phyloP scores from a whole-genome alignment of 805 yeast species.

The Candida arabinofermentans region DNA sequence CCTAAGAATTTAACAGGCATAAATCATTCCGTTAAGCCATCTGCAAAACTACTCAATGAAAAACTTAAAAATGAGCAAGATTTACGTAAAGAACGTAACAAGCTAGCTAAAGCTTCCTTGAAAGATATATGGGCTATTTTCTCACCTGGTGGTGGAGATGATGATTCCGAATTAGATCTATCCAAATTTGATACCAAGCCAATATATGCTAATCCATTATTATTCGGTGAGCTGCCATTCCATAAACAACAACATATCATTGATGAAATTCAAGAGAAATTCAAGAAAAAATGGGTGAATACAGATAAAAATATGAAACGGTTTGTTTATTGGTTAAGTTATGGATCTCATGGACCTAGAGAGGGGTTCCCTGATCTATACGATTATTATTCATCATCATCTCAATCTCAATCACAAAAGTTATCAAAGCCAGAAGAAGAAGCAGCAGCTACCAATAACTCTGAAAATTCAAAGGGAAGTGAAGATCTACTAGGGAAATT shows the following conservation, averaged over 20 bases:
- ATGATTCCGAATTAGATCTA: conserved; percentile 30
- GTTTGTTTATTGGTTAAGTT: conserved; percentile 57
- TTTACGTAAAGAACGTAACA: conserved; percentile 29
- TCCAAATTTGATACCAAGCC: conserved; percentile 31
- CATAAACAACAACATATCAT: conserved; percentile 56
- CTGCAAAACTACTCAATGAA: conserved; percentile 19
- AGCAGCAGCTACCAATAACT: background rate
- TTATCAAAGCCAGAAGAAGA: background rate
- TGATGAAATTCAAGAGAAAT: conserved; percentile 42
- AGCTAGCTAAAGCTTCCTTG: conserved; percentile 36
- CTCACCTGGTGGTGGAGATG: conserved; percentile 25
- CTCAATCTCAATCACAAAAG: too few relatives aligned
- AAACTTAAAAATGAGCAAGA: conserved; percentile 28
- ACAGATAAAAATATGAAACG: conserved; percentile 47
- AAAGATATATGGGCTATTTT: conserved; percentile 35
- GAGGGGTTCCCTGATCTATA: conserved; percentile 46
- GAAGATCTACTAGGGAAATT: background rate
- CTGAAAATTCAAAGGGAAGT: background rate
- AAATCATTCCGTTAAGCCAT: conserved; percentile 16
- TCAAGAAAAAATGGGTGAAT: conserved; percentile 53
- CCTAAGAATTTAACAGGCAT: conserved; percentile 3
- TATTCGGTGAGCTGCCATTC: conserved; percentile 31
- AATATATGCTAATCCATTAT: conserved; percentile 28
- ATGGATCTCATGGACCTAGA: conserved; percentile 71
- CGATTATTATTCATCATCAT: conserved; percentile 25